phyloP scores from a whole-genome alignment of 768 basidiomycete species.

The Pulveroboletus ravenelii region DNA sequence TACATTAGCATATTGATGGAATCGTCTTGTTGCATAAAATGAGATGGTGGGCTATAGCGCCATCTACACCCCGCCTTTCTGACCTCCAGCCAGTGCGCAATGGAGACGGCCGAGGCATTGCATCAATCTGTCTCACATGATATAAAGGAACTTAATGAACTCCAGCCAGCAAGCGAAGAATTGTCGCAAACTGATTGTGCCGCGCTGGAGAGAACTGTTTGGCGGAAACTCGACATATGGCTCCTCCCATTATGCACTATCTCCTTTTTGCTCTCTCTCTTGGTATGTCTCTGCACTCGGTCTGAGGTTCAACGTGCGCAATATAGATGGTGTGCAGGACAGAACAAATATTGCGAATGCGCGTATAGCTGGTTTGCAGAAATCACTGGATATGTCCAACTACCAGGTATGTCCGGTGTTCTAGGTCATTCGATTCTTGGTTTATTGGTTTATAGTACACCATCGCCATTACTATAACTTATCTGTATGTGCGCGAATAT shows the following conservation, averaged over 20 bases:
- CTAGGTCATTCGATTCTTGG: neutral
- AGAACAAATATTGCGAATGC: conserved; percentile 53
- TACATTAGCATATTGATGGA: too few species aligned
- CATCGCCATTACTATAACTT: conserved; percentile 28
- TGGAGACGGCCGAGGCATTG: neutral
- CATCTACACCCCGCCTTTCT: too few species aligned
- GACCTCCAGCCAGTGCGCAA: neutral
- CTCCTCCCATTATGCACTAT: conserved; percentile 47
- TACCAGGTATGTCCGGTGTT: conserved; percentile 18
- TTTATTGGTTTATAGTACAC: conserved; percentile 27
- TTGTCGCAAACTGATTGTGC: conserved; percentile 5
- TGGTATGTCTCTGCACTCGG: conserved; percentile 34
- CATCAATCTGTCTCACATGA: neutral
- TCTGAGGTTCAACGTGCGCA: neutral
- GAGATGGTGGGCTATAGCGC: neutral
- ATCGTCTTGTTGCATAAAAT: too few species aligned
- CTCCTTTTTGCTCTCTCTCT: conserved; percentile 46
- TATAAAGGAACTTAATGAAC: neutral
- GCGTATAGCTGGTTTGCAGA: conserved; percentile 55
- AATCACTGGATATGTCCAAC: conserved; percentile 36
- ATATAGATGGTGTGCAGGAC: conserved; percentile 24
- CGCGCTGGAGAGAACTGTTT: conserved; percentile 37
- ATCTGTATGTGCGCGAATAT: conserved; percentile 15
- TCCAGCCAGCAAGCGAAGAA: conserved; percentile 1
- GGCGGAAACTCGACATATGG: conserved; percentile 47